These are phyloP conservation scores for Cladorrhinum sp. DNA, from an alignment of 2,329 filamentous ascomycete genomes.

Conservation along the genomic window DNA sequence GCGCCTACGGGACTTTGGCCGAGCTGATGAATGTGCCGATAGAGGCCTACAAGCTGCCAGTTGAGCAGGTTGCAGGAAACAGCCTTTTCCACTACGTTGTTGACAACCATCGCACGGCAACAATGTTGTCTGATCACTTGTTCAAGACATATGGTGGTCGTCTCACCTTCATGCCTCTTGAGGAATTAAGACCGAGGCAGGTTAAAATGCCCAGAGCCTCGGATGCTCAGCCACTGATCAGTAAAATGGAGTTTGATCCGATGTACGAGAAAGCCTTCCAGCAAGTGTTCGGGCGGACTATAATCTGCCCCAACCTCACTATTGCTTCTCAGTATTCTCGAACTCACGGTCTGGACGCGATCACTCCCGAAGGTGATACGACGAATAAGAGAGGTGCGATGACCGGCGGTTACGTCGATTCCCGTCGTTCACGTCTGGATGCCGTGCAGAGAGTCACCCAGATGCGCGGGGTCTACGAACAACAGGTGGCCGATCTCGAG, in stretches of 20 bases:
- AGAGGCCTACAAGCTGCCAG: conserved; percentile 80
- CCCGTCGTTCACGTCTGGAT: conserved; percentile 79
- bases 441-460: conserved; percentile 72
- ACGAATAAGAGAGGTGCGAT: conserved; percentile 94
- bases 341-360: conserved; percentile 86
- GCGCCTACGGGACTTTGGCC: conserved; percentile 87
- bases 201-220: conserved; percentile 78
- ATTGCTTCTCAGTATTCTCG: conserved; percentile 88
- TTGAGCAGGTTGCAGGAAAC: conserved; percentile 88
- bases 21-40: conserved; percentile 80
- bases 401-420: conserved; percentile 91
- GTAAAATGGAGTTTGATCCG: conserved; percentile 76
- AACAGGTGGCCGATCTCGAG: conserved; percentile 58
- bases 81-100: conserved; percentile 96
- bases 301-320: conserved; percentile 86
- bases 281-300: conserved; percentile 92
- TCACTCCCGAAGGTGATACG: conserved; percentile 91
- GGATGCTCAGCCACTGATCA: conserved; percentile 83
- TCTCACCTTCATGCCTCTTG: conserved; percentile 92
- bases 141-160: conserved; percentile 78
- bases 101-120: conserved; percentile 84
- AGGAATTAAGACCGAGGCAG: conserved; percentile 68
- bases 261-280: conserved; percentile 82
- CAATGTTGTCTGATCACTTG: conserved; percentile 73
- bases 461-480: conserved; percentile 72